Evolutionary conservation across 2,329 filamentous ascomycete genomes (phyloP).

Genomic region (Hypoxylon sp.): DNA sequence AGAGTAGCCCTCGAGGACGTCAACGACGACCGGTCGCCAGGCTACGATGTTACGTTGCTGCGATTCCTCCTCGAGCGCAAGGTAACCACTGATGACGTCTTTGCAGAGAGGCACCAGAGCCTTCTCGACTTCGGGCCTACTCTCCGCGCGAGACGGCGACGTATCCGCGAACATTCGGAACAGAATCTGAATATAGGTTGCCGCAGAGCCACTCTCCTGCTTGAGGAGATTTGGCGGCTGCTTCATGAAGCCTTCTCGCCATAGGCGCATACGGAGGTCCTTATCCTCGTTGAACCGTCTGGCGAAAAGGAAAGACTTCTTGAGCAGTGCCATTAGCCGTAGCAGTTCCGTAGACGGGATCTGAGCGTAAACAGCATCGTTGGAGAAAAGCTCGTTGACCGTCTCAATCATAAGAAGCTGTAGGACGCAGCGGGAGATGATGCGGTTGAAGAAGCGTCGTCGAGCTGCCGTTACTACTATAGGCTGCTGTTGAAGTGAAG

Average conservation of each 20-base stretch:
- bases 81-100: slow-evolving; percentile 91
- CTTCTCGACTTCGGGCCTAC: slow-evolving; percentile 85
- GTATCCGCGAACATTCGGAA: slow-evolving; percentile 98
- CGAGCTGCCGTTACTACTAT: slow-evolving; percentile 93
- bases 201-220: slow-evolving; percentile 92
- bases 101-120: slow-evolving; percentile 95
- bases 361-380: slow-evolving; percentile 92
- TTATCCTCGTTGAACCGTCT: slow-evolving; percentile 98
- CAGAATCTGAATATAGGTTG: slow-evolving; percentile 95
- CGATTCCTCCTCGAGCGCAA: slow-evolving; percentile 91
- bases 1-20: slow-evolving; percentile 93
- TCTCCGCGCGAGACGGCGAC: slow-evolving; percentile 83
- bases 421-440: slow-evolving; percentile 97
- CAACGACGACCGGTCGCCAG: slow-evolving; percentile 97
- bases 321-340: slow-evolving; percentile 92
- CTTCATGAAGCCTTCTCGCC: slow-evolving; percentile 99
- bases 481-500: slow-evolving; percentile 85
- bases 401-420: slow-evolving; percentile 99
- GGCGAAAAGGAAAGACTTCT: slow-evolving; percentile 96
- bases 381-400: slow-evolving; percentile 98
- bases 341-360: slow-evolving; percentile 93
- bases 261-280: slow-evolving; percentile 92
- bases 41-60: slow-evolving; percentile 97
- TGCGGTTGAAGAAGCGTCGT: slow-evolving; percentile 97
- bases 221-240: slow-evolving; percentile 98